Evolutionary conservation across 176 grass and related monocot species (phyloP), one percentile per base, ranked within the genome.

Genomic region (Musa troglodytarum): DNA sequence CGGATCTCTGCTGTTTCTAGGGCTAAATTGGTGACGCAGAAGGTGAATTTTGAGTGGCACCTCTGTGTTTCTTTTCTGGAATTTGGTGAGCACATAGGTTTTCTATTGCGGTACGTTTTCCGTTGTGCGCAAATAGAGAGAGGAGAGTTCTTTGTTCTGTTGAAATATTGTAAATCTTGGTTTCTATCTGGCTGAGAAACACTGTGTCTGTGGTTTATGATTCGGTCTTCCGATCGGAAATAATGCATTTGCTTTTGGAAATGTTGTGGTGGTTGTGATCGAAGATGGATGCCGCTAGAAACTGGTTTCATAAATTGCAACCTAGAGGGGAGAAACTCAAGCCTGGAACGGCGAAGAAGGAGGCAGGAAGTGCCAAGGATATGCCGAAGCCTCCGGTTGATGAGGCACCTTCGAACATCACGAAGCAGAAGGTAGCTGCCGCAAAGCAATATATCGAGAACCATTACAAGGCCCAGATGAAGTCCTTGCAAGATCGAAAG

Each of bases 371-470:
- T 24, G 77, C 2, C 0, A 73, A 13, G n/a, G 70, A 73, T 73
- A 1, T 23, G 49, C 70, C 16, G 69, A 71, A 71, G 51, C 70
- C 70, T 21, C 70, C 70, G 23, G 12, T 73, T 25, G 77, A 58
- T 14, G 65, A 55, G 12, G 77, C 25, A 15, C 65, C 65, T 13
- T 79, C 77, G 2, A 49, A 58, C 50, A n/a, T 57, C 28, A 79
- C 77, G 11, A 66, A 59, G 77, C 14, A 79, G 25, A 69, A 66
- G 53, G 77, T 79, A 11, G 77, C 77, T n/a, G 77, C 77, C 6
- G 77, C 66, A 12, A 79, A 79, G 66, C 53, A 79, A 26, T 79
- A 70, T 16, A 69, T 79, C 21, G 77, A 79, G 65, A 79, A 79
- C 9, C 77, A 70, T 57, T 79, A 79, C 77, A 71, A 43, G 65